Base-by-base conservation (phyloP, 192 early-diverging fungal genomes). In the Gaertneriomyces semiglobifer region DNA sequence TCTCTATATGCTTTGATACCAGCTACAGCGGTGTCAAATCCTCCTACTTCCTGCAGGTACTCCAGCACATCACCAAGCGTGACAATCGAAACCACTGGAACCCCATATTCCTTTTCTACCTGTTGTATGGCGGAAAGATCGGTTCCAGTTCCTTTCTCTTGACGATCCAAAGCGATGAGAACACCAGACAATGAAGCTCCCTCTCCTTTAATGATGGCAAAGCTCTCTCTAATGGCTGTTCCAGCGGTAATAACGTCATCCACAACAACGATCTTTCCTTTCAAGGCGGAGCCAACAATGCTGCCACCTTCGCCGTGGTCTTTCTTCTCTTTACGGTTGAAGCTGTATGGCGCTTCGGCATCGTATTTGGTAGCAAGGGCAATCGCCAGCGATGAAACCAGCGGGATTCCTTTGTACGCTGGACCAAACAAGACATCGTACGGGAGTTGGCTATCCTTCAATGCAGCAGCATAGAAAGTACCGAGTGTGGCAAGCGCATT, bases 231-330 rank as follows among this genome's bases (percentile, higher is more conserved):
- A 72, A 99, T 96, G n/a, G 97, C 94, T 8, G 97, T 99, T 33
- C 97, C 97, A 6, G 97, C 97, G 3, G 97, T 99, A 75, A 98
- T 98, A 7, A 99, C 97, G 76, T 99, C 97, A 79, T 99, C 97
- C 33, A 99, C 83, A 55, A 99, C 76, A 14, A 95, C 86, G 20
- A 79, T 74, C 25, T 74, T 69, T 16, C 92, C 91, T 25, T 77
- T 72, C 52, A 99, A 81, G 46, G 88, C 72, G 1, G 93, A 80
- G 9, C 97, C 97, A 11, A 99, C 94, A 68, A 97, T 96, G 62
- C 74, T 86, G 44, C 97, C 97, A 40, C 97, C 97, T 73, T 99
- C 97, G 52, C 95, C 97, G 71, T 99, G 97, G 74, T 99, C 93
- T 81, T 99, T 99, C 78, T 87, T 89, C 73, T 99, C 97, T 79